phyloP scores from a whole-genome alignment of 1,284 basidiomycete species.

The Sanghuangporus weigelae region DNA sequence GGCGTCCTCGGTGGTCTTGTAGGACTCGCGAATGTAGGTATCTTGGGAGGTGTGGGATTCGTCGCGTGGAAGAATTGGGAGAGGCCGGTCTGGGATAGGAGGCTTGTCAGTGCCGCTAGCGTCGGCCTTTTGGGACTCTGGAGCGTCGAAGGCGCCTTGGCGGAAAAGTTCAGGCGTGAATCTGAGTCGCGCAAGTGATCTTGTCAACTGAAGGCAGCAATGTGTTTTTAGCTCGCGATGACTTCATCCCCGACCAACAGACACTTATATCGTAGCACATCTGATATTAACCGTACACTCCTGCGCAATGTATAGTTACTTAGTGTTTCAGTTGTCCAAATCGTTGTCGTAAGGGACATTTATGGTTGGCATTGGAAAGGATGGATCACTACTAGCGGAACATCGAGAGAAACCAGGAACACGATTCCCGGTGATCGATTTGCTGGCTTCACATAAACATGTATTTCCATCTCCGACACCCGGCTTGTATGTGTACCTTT shows the following conservation, averaged over 20 bases:
- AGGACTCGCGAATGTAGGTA: constrained; percentile 58
- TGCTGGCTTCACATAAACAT: no score
- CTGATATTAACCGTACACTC: no score
- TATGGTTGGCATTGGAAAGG: no score
- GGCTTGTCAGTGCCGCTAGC: constrained; percentile 56
- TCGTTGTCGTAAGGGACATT: no score
- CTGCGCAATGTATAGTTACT: no score
- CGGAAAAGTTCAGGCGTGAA: constrained; percentile 6
- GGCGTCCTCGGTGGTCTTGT: constrained; percentile 65
- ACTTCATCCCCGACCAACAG: neutral
- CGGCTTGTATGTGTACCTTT: no score
- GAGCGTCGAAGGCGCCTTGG: constrained; percentile 48
- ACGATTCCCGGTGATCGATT: no score
- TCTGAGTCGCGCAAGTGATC: neutral
- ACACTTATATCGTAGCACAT: neutral
- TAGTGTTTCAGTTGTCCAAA: no score
- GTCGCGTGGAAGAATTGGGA: constrained; percentile 69
- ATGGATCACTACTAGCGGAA: no score
- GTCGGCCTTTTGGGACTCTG: constrained; percentile 63
- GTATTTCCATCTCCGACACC: no score
- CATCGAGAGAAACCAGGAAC: no score
- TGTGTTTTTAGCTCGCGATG: neutral
- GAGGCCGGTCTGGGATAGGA: constrained; percentile 62
- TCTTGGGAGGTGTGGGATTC: constrained; percentile 67
- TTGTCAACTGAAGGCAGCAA: neutral